A percentile compares a stretch with the other conserved stretches of the same genome.
phyloP scores from a whole-genome alignment of 75 land plant species.

The Isoetes taiwanensis region DNA sequence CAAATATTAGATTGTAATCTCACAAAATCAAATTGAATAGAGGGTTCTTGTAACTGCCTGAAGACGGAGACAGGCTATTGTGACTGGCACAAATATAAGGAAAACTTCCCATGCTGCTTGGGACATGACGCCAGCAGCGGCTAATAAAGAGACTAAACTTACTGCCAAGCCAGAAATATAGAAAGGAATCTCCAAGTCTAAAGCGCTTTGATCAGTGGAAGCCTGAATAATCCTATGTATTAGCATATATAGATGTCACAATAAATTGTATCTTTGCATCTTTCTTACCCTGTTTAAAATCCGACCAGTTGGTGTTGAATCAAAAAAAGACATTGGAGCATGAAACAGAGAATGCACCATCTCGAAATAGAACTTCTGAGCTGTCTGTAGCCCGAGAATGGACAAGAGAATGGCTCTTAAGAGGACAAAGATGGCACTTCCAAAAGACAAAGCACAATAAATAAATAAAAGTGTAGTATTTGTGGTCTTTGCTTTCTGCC shows the following conservation, averaged over 20 bases:
- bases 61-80: background rate
- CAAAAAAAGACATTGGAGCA: conserved; percentile 37
- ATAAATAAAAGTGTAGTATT: background rate
- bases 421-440: background rate
- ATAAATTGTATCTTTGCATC: too few species aligned
- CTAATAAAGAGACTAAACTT: background rate
- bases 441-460: background rate
- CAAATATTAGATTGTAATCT: background rate
- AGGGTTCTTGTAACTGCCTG: background rate
- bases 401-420: background rate
- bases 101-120: conserved; percentile 1
- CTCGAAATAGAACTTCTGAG: conserved; percentile 2
- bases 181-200: conserved; percentile 4
- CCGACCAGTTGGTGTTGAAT: conserved; percentile 28
- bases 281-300: conserved; percentile 27
- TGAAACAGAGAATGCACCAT: conserved; percentile 17
- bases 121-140: background rate
- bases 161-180: background rate
- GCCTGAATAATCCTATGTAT: background rate
- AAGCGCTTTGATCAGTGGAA: conserved; percentile 7
- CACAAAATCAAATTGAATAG: background rate
- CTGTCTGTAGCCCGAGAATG: conserved; percentile 1
- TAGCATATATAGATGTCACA: background rate
- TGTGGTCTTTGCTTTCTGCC: background rate
- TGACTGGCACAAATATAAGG: conserved; percentile 1